phyloP scores from a whole-genome alignment of 2,329 filamentous ascomycete species.

The Claviceps sp. region DNA sequence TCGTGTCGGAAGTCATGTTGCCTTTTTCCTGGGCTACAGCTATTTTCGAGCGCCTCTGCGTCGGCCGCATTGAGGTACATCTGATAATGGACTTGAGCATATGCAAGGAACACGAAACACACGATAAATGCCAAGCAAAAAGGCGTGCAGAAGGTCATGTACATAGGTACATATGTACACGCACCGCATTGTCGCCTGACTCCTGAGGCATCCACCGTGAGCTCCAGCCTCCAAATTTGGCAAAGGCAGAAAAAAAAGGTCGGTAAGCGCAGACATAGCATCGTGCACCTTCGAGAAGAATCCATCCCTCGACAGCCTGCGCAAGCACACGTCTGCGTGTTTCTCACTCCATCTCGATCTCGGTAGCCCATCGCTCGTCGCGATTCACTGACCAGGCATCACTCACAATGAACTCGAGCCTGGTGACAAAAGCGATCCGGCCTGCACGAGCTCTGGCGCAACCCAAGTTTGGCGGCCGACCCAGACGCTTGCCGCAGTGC shows the following conservation, averaged over 20 bases:
- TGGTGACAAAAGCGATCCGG: constrained; percentile 32
- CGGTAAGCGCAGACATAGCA: not conserved
- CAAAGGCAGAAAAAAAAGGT: constrained; percentile 9
- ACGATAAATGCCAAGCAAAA: too few relatives aligned
- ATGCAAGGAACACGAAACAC: too few relatives aligned
- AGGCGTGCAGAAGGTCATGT: too few relatives aligned
- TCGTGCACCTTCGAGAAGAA: constrained; percentile 6
- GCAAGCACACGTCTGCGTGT: not conserved
- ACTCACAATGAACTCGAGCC: constrained; percentile 32
- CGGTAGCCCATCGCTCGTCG: not conserved
- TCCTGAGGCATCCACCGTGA: constrained; percentile 15
- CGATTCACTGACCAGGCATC: constrained; percentile 13
- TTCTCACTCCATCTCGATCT: not conserved
- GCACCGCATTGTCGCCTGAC: constrained; percentile 17
- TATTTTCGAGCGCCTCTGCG: too few relatives aligned
- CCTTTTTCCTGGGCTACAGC: too few relatives aligned
- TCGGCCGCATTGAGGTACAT: too few relatives aligned
- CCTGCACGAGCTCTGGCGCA: constrained; percentile 33
- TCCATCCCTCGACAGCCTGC: not conserved
- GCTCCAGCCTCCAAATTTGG: constrained; percentile 17
- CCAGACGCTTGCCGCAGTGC: constrained; percentile 24
- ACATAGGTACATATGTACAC: too few relatives aligned
- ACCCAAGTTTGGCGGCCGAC: constrained; percentile 24
- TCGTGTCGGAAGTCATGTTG: too few relatives aligned
- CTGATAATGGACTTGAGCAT: too few relatives aligned